Evolutionary conservation across 768 basidiomycete species (phyloP).

Genomic region (Termitomyces eurrhizus): DNA sequence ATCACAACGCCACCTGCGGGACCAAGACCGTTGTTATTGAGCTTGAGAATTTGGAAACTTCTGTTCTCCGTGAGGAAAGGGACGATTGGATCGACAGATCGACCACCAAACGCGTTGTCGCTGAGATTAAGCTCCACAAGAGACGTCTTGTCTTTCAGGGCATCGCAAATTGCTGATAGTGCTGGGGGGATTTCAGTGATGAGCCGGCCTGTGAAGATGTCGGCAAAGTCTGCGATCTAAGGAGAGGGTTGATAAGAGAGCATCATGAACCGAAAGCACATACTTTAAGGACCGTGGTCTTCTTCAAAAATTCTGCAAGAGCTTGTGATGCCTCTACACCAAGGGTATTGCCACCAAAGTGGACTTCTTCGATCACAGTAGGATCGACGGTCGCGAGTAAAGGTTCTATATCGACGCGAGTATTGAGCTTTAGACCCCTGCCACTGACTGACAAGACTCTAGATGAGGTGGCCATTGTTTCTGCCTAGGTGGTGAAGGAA

Average conservation of each 20-base stretch:
- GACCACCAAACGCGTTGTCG: slow-evolving; percentile 96
- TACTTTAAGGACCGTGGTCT: slow-evolving; percentile 69
- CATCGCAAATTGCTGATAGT: slow-evolving; percentile 82
- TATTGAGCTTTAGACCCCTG: slow-evolving; percentile 76
- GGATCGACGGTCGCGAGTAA: slow-evolving; percentile 65
- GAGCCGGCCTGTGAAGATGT: slow-evolving; percentile 96
- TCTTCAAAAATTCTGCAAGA: slow-evolving; percentile 73
- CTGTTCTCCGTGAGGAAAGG: slow-evolving; percentile 83
- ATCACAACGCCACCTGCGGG: slow-evolving; percentile 84
- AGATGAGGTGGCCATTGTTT: slow-evolving; percentile 25
- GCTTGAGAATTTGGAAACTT: slow-evolving; percentile 75
- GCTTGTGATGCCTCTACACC: slow-evolving; percentile 88
- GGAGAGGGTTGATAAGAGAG: neutral
- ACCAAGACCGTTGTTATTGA: slow-evolving; percentile 97
- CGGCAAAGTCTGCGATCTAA: slow-evolving; percentile 92
- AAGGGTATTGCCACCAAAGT: slow-evolving; percentile 91
- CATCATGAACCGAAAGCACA: slow-evolving; percentile 15
- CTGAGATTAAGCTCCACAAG: slow-evolving; percentile 87
- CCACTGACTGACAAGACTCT: slow-evolving; percentile 48
- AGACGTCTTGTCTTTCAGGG: slow-evolving; percentile 74
- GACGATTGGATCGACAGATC: slow-evolving; percentile 92
- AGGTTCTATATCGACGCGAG: slow-evolving; percentile 70
- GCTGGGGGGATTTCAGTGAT: slow-evolving; percentile 94
- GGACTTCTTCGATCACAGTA: slow-evolving; percentile 74
- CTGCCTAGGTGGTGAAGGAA: neutral